Evolutionary conservation across 2,329 filamentous ascomycete species (phyloP), one percentile per base, ranked within the genome.

Genomic region (Helminthosporium solani): DNA sequence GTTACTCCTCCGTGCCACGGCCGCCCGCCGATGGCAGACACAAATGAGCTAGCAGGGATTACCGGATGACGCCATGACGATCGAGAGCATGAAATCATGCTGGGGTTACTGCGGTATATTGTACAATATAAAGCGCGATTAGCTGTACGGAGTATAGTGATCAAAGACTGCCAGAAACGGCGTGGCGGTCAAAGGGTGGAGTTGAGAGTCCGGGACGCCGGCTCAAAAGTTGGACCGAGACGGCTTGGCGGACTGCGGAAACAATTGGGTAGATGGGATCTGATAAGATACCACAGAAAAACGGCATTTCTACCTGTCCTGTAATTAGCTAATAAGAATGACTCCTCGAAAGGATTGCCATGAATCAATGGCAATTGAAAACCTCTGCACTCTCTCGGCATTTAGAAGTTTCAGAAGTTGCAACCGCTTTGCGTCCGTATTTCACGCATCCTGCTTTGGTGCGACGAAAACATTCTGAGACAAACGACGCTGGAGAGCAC

Each of bases 31-130:
- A 54, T 52, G 45, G 16, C 37, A 50, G 52, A 46, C 11, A 47
- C 48, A 36, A 40, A 50, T 47, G 28, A 23, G 42, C 52, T 52
- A 54, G 30, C 21, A 21, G 33, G 33, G 25, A n/a, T 25, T 28
- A 6, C 28, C n/a, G 28, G 33, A 52, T 55, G 52, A 53, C 46
- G 52, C 49, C 43, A 55, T 55, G 18, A 35, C 30, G 37, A 25
- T 52, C 52, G 48, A 52, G 52, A 50, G 23, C 44, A 33, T 37
- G 5, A 28, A 39, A 39, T 39, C 14, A 11, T 15, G 21, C 19
- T 20, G 34, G 18, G 7, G 16, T 11, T 16, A 35, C 18, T 35
- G 33, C 33, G 15, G 33, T 11, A 16, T 11, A n/a, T 9, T 4
- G 18, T 9, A 25, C 23, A 9, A 25, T 25, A 9, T 25, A 9